A percentile compares a stretch with the other conserved stretches of the same genome.
Conservation (phyloP, 768 basidiomycete genomes). For the Amanita polypyramis region DNA sequence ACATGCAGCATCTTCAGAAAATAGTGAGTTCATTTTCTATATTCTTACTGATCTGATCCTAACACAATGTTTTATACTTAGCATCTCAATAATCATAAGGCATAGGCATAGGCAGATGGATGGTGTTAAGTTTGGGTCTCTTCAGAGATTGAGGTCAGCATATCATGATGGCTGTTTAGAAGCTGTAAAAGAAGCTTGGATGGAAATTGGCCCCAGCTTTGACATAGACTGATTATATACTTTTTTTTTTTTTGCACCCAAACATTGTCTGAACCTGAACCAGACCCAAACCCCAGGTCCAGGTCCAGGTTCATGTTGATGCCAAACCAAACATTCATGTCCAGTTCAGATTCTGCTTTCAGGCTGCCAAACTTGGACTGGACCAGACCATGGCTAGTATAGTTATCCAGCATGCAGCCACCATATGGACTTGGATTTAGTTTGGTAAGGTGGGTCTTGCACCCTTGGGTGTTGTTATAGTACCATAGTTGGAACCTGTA, state of each 20-base stretch:
- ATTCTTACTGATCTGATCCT: background rate
- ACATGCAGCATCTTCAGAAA: background rate
- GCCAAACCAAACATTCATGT: background rate
- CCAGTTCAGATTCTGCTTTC: background rate
- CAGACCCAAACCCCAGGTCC: background rate
- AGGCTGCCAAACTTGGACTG: background rate
- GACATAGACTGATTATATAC: background rate
- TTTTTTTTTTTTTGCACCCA: background rate
- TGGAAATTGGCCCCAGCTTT: background rate
- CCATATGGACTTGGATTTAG: too few relatives aligned
- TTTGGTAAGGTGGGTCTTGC: too few relatives aligned
- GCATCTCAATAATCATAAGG: background rate
- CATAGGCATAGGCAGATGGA: background rate
- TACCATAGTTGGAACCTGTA: too few relatives aligned
- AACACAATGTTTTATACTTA: background rate
- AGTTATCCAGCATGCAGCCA: too few relatives aligned
- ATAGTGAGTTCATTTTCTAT: slow-evolving; percentile 1
- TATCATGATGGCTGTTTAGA: background rate
- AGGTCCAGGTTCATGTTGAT: background rate
- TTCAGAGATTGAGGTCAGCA: background rate
- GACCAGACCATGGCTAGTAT: background rate
- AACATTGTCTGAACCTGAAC: background rate
- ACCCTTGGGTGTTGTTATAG: too few relatives aligned
- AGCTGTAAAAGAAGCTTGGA: background rate
- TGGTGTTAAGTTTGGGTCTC: background rate